Evolutionary conservation across 2,329 filamentous ascomycete genomes (phyloP), one percentile per base, ranked within the genome.

Genomic region (Neofusicoccum parvum): DNA sequence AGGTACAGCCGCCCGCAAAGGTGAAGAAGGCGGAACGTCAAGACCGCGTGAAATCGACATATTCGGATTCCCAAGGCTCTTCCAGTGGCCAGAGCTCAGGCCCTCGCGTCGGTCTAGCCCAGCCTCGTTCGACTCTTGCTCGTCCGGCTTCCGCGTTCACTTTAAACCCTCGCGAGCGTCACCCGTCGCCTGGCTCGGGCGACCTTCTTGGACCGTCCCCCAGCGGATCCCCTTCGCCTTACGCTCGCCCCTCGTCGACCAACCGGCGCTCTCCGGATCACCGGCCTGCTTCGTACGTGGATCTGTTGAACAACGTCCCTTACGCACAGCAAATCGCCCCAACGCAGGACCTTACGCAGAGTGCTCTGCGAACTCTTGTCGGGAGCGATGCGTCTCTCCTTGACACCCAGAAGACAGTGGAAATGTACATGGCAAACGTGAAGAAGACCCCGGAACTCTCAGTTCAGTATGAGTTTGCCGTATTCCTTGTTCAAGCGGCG

Each of bases 381-480:
- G 95, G 95, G 50, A 90, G 88, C 74, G 96, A 96, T 80, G 94
- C 94, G 3, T 97, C 94, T 20, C 84, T 99, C 12, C 86, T 99
- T 36, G 94, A 92, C 73, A 90, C 92, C 39, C 92, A 94, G 74
- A 94, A 98, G 80, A 99, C 95, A 1, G 86, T 99, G 56, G 94
- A 98, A 64, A 97, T 98, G 94, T 99, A 99, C 78, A 87, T 94
- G 50, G 90, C 90, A 64, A 99, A 98, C 74, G 92, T 97, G 66
- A 98, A 97, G 81, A 99, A 99, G 82, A 96, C 95, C 2, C 95
- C 91, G 68, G 93, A 97, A 77, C 85, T 90, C 15, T 89, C 91
- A 3, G 91, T 96, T 39, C 93, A 97, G 78, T 98, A 98, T 78
- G 95, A 96, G 36, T 98, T 99, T 79, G 95, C 95, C 2, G 87